These are phyloP conservation scores for Yueomyces sp. DNA, from an alignment of 805 yeast genomes.

Conservation along the genomic window DNA sequence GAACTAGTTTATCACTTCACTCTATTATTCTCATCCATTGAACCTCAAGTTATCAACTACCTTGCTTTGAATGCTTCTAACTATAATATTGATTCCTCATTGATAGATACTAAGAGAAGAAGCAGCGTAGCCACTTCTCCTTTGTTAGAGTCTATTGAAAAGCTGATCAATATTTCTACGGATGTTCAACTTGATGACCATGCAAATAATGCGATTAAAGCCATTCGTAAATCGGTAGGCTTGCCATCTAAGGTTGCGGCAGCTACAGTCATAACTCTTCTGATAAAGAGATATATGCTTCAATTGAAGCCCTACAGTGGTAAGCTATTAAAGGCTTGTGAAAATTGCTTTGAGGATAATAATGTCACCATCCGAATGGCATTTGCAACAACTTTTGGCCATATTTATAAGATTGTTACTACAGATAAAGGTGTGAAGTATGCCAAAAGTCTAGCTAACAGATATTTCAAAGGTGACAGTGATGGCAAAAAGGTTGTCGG, in stretches of 20 bases:
- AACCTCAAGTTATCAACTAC: constrained; percentile 83
- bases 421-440: constrained; percentile 40
- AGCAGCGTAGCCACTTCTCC: constrained; percentile 73
- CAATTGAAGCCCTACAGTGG: constrained; percentile 42
- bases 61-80: constrained; percentile 79
- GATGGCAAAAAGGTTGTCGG: constrained; percentile 39
- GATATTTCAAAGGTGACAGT: constrained; percentile 45
- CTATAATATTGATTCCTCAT: constrained; percentile 57
- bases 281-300: constrained; percentile 44
- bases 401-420: constrained; percentile 51
- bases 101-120: constrained; percentile 65
- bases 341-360: constrained; percentile 48
- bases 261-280: constrained; percentile 52
- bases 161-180: constrained; percentile 45
- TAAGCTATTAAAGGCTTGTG: constrained; percentile 43
- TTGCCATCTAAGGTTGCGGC: constrained; percentile 86
- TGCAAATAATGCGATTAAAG: constrained; percentile 35
- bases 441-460: constrained; percentile 33
- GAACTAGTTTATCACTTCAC: constrained; percentile 56
- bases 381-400: constrained; percentile 72
- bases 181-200: constrained; percentile 29
- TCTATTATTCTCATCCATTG: constrained; percentile 67
- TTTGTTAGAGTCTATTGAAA: constrained; percentile 75
- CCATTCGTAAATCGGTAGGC: constrained; percentile 65
- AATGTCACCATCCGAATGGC: constrained; percentile 63